These are phyloP conservation scores for Takakia lepidozioides DNA, from an alignment of 225 moss, liverwort and hornwort genomes.

Conservation along the genomic window DNA sequence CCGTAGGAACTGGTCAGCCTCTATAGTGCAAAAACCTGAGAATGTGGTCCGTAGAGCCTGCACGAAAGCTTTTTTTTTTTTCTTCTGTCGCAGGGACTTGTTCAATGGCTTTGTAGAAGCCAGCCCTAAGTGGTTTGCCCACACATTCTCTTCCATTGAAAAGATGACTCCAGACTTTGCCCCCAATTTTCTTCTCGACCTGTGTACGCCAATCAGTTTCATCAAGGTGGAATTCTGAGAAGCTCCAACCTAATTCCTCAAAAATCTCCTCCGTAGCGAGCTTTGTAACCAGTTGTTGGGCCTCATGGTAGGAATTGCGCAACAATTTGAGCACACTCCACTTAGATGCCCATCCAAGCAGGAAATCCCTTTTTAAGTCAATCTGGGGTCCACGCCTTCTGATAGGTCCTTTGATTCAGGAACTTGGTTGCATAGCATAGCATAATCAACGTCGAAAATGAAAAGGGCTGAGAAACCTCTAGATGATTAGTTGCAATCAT, in stretches of 20 bases:
- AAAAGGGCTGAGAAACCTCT: neutral
- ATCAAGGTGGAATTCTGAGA: neutral
- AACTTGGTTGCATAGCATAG: neutral
- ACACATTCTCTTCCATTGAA: neutral
- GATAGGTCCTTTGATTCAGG: neutral
- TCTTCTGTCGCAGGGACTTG: neutral
- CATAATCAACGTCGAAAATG: neutral
- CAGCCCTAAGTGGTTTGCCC: slow-evolving; percentile 5
- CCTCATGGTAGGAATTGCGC: neutral
- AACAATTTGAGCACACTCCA: neutral
- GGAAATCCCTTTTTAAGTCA: slow-evolving; percentile 1
- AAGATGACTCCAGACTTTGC: slow-evolving; percentile 8
- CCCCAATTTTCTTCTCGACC: slow-evolving; percentile 1
- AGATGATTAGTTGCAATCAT: neutral
- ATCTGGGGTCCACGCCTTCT: neutral
- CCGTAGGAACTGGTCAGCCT: neutral
- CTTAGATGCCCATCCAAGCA: neutral
- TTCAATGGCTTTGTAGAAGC: neutral
- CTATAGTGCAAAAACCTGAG: neutral
- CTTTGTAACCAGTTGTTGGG: neutral
- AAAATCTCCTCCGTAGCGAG: neutral
- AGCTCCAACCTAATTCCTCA: slow-evolving; percentile 1
- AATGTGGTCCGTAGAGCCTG: neutral
- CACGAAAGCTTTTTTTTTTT: neutral
- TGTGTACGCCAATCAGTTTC: neutral